Conservation (phyloP, 768 basidiomycete species). For the Strobilomyces confusus region DNA sequence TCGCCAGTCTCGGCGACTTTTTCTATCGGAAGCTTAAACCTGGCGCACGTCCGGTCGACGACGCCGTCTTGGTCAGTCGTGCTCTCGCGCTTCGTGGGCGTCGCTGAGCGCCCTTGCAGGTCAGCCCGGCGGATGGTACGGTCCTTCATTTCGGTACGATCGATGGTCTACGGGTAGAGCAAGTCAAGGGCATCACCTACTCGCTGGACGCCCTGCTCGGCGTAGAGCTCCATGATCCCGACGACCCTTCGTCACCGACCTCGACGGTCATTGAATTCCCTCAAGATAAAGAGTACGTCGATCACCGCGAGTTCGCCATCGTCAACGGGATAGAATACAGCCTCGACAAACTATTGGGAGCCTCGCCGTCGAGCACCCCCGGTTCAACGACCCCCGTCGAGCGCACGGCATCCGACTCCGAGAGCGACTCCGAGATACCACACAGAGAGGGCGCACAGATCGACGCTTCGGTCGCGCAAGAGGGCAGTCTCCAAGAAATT, state of each 20-base stretch:
- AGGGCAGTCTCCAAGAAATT: constrained; percentile 48
- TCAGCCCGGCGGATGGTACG: constrained; percentile 92
- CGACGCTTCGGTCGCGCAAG: constrained; percentile 73
- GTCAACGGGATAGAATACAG: constrained; percentile 97
- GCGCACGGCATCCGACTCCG: constrained; percentile 17
- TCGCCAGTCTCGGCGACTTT: constrained; percentile 89
- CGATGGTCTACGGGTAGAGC: constrained; percentile 75
- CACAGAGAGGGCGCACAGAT: constrained; percentile 63
- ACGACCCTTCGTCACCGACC: constrained; percentile 39
- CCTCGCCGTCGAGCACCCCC: constrained; percentile 37
- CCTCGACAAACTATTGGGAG: constrained; percentile 83
- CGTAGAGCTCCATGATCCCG: constrained; percentile 46
- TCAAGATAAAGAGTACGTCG: constrained; percentile 55
- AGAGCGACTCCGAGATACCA: constrained; percentile 28
- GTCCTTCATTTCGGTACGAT: constrained; percentile 92
- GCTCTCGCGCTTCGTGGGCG: too few species aligned
- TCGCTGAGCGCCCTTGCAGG: constrained; percentile 38
- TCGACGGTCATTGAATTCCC: constrained; percentile 40
- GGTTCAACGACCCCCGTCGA: constrained; percentile 33
- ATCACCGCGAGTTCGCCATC: constrained; percentile 89
- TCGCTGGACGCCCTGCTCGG: constrained; percentile 93
- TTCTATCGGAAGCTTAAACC: constrained; percentile 87
- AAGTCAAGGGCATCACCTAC: constrained; percentile 97
- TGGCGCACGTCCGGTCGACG: constrained; percentile 77
- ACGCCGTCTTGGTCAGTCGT: constrained; percentile 61